Evolutionary conservation across 2,329 filamentous ascomycete species (phyloP), one percentile per base, ranked within the genome.

Genomic region (Salinomyces thailandicus): DNA sequence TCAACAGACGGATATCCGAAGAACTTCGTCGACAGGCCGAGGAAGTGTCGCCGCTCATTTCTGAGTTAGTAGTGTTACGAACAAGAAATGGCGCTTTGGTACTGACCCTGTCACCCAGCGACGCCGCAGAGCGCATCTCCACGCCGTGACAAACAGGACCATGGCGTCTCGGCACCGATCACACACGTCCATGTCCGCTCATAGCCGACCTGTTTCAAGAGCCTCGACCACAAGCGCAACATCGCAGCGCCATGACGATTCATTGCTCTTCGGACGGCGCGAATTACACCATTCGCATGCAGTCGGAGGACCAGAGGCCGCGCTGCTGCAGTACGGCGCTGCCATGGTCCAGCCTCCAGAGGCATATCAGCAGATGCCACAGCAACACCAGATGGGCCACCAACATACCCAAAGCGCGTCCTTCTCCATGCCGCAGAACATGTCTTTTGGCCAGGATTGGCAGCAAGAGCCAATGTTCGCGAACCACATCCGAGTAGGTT

Each of bases 141-240:
- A n/a, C n/a, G n/a, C n/a, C n/a, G n/a, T n/a, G n/a, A n/a, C n/a
- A n/a, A n/a, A 15, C n/a, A 12, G 24, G 28, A 41, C n/a, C 33
- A 48, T 43, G 38, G 36, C 42, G 31, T 36, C 31, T 26, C 37
- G 44, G 41, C 47, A 43, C 34, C 40, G 48, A 27, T 39, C 39
- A 33, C 35, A 43, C 33, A 38, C 37, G 11, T 46, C 41, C 27
- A 49, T 53, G 38, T 54, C 53, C 24, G 48, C 47, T 34, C 52
- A 45, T 14, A 50, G 49, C 33, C 47, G 51, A 36, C 55, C 55
- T 15, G 47, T 52, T 17, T 55, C 52, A 15, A 45, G 55, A 44
- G 55, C 55, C 18, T 58, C 54, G 3, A 58, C 54, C 5, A 56
- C 52, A 14, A 57, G 53, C 45, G 53, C 51, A 13, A 50, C 52